Evolutionary conservation across 805 yeast genomes (phyloP).

Genomic region (Wickerhamiella hasegawae): DNA sequence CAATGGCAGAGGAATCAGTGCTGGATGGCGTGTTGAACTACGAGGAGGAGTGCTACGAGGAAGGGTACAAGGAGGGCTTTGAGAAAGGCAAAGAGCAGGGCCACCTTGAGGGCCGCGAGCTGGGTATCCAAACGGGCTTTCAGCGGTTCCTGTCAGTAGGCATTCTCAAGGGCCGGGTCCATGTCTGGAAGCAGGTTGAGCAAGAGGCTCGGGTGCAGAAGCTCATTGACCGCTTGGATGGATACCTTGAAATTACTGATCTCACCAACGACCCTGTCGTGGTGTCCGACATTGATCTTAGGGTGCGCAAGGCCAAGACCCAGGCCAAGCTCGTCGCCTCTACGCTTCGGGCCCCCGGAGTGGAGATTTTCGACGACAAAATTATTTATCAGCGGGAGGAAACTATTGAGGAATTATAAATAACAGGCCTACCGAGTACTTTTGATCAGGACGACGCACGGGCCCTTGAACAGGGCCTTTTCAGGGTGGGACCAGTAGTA

Average conservation of each 20-base stretch:
- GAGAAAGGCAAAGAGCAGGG: conserved; percentile 44
- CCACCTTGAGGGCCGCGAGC: conserved; percentile 61
- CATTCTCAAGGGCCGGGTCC: conserved; percentile 37
- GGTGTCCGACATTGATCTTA: neutral
- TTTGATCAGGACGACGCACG: no score
- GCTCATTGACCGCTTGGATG: no score
- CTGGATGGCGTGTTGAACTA: conserved; percentile 11
- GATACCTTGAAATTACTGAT: no score
- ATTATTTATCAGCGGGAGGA: no score
- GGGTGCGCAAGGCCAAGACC: neutral
- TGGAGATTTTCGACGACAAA: no score
- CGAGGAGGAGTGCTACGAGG: conserved; percentile 29
- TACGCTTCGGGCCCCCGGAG: no score
- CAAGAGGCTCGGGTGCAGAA: no score
- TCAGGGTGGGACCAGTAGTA: no score
- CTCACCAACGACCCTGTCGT: conserved; percentile 1
- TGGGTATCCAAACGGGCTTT: conserved; percentile 39
- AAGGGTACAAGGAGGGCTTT: conserved; percentile 61
- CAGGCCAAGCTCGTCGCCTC: neutral
- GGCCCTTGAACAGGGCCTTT: no score
- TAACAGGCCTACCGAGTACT: no score
- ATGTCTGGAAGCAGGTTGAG: conserved; percentile 22
- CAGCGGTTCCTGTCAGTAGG: conserved; percentile 44
- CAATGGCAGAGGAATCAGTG: no score
- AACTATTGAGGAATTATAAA: no score